Percentiles rank a stretch among this genome's conserved stretches.
These are phyloP conservation scores for Malus hybrid DNA, from an alignment of 331 rosid genomes.

Conservation along the genomic window DNA sequence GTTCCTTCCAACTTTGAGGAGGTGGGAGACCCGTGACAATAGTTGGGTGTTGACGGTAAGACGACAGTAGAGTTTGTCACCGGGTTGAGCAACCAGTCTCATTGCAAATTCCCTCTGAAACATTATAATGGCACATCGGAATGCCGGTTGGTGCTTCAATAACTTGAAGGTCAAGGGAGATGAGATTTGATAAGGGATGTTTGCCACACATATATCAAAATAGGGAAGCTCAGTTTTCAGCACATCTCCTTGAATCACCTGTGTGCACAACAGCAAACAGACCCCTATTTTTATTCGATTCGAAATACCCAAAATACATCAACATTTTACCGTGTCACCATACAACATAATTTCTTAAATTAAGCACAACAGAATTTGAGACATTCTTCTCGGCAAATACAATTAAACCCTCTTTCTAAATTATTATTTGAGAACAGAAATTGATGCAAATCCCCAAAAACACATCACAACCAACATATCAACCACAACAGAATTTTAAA, in stretches of 20 bases:
- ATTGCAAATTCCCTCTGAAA: constrained; percentile 89
- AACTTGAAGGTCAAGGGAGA: constrained; percentile 90
- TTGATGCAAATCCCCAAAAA: background rate
- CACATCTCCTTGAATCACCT: constrained; percentile 88
- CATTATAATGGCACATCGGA: constrained; percentile 89
- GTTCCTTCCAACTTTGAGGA: constrained; percentile 85
- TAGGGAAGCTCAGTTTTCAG: constrained; percentile 78
- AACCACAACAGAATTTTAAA: background rate
- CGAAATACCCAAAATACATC: background rate
- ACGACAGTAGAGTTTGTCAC: constrained; percentile 79
- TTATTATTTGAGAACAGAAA: background rate
- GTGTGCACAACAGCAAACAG: background rate
- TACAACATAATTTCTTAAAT: background rate
- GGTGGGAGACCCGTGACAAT: constrained; percentile 67
- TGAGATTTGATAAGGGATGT: constrained; percentile 89
- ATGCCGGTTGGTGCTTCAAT: constrained; percentile 60
- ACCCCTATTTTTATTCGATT: background rate
- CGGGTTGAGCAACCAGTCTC: constrained; percentile 85
- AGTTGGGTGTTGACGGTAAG: constrained; percentile 77
- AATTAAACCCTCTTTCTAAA: background rate
- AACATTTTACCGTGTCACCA: background rate
- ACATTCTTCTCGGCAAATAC: background rate
- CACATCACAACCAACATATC: background rate
- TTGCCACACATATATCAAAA: constrained; percentile 81
- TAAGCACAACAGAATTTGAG: background rate